These are phyloP conservation scores for Viola pubescens DNA, from an alignment of 441 rosid genomes.

Conservation along the genomic window DNA sequence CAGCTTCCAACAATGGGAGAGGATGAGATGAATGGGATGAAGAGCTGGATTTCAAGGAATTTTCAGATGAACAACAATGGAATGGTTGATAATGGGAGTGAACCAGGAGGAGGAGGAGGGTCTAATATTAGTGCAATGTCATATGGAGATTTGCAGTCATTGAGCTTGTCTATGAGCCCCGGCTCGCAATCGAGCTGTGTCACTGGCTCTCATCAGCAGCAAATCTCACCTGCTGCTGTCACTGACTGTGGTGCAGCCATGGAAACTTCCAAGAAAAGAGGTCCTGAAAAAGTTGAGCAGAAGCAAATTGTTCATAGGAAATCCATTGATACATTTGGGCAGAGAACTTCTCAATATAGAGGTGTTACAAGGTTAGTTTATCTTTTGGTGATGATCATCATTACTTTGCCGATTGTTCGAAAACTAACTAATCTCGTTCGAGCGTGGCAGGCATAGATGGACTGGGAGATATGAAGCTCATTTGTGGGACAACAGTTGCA, in stretches of 20 bases:
- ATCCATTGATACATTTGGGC: constrained; percentile 96
- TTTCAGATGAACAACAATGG: constrained; percentile 34
- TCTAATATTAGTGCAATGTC: constrained; percentile 37
- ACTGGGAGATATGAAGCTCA: constrained; percentile 99
- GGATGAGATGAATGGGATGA: constrained; percentile 28
- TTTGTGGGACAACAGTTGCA: constrained; percentile 97
- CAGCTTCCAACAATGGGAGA: constrained; percentile 36
- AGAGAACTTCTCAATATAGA: constrained; percentile 95
- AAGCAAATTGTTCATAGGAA: constrained; percentile 84
- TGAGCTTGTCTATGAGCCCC: constrained; percentile 98
- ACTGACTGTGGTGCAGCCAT: constrained; percentile 30
- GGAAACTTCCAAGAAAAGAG: constrained; percentile 68
- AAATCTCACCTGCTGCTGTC: constrained; percentile 37
- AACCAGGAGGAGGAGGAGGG: constrained; percentile 22
- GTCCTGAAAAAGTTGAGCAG: constrained; percentile 56
- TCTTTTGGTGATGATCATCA: background rate
- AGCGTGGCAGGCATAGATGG: constrained; percentile 70
- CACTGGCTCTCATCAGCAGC: constrained; percentile 42
- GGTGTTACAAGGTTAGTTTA: constrained; percentile 79
- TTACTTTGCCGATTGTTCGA: background rate
- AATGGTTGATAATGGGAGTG: constrained; percentile 33
- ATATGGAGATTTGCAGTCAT: constrained; percentile 71
- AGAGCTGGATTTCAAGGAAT: constrained; percentile 44
- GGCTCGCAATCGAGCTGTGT: constrained; percentile 91
- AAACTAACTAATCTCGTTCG: background rate